These are phyloP conservation scores for Lycium ferocissimum DNA, from an alignment of 257 asterid genomes.

Conservation along the genomic window DNA sequence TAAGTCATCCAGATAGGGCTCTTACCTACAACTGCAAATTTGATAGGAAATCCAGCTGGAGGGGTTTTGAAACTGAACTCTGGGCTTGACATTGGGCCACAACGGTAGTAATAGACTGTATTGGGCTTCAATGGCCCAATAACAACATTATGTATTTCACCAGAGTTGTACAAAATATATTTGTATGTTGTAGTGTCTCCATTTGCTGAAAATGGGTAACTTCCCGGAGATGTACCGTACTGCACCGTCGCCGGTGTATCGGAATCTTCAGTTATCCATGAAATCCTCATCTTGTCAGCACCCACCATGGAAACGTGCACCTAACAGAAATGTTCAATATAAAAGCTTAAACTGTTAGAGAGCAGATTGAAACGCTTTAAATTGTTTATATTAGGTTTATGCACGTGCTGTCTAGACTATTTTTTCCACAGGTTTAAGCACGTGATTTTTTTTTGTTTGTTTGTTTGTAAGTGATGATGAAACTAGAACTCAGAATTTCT, in stretches of 20 bases:
- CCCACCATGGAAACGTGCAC: slow-evolving; percentile 76
- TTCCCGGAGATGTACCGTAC: slow-evolving; percentile 61
- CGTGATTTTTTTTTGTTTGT: too few species aligned
- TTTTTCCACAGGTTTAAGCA: too few species aligned
- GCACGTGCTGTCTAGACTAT: too few species aligned
- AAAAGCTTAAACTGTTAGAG: not conserved
- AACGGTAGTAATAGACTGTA: slow-evolving; percentile 62
- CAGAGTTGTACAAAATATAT: slow-evolving; percentile 55
- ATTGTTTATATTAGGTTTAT: too few species aligned
- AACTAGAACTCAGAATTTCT: too few species aligned
- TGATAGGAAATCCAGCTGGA: slow-evolving; percentile 58
- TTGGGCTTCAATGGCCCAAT: slow-evolving; percentile 72
- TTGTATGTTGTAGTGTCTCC: slow-evolving; percentile 52
- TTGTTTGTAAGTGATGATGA: too few species aligned
- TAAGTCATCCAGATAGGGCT: not conserved
- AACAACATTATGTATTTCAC: slow-evolving; percentile 66
- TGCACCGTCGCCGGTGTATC: slow-evolving; percentile 52
- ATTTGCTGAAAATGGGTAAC: slow-evolving; percentile 47
- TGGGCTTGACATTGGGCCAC: slow-evolving; percentile 46
- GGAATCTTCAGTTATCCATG: slow-evolving; percentile 57
- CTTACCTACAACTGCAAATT: slow-evolving; percentile 64
- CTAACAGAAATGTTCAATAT: slow-evolving; percentile 21
- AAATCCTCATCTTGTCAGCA: slow-evolving; percentile 54
- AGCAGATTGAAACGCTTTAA: too few species aligned
- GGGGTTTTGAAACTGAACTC: slow-evolving; percentile 69